A percentile compares a stretch with the other conserved stretches of the same genome.
These are phyloP conservation scores for Penicillium concentricum DNA, from an alignment of 2,329 filamentous ascomycete genomes.

Conservation along the genomic window DNA sequence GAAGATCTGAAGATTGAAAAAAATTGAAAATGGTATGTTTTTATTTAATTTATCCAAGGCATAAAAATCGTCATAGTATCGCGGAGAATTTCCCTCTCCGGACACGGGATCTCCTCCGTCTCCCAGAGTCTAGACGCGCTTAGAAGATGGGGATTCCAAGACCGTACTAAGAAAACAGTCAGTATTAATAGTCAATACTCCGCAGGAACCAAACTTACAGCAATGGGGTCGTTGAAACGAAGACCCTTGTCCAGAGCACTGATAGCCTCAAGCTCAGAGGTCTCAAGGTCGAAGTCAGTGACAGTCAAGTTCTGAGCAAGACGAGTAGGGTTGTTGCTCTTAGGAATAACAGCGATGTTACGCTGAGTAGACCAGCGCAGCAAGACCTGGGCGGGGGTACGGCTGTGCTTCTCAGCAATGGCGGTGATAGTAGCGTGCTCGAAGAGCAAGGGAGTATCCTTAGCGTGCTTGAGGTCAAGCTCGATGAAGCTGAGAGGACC, in stretches of 20 bases:
- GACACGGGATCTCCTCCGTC: constrained; percentile 8
- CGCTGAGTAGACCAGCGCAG: constrained; percentile 86
- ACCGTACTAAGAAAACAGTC: constrained; percentile 45
- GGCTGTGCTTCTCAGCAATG: constrained; percentile 68
- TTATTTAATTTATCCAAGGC: constrained; percentile 8
- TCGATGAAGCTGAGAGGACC: constrained; percentile 77
- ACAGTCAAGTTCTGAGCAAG: constrained; percentile 54
- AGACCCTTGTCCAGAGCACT: constrained; percentile 63
- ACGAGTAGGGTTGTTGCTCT: constrained; percentile 60
- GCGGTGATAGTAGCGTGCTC: constrained; percentile 64
- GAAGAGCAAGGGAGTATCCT: constrained; percentile 67
- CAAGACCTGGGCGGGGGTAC: constrained; percentile 76
- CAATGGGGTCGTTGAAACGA: constrained; percentile 74
- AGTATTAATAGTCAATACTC: background rate
- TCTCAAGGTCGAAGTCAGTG: constrained; percentile 63
- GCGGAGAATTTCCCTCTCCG: background rate
- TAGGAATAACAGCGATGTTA: constrained; percentile 77
- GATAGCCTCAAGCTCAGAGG: constrained; percentile 67
- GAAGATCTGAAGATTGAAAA: background rate
- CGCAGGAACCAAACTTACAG: constrained; percentile 52
- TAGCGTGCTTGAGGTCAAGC: constrained; percentile 68
- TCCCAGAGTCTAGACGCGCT: constrained; percentile 5
- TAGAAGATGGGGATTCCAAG: constrained; percentile 55
- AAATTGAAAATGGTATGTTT: background rate
- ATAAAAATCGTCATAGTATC: constrained; percentile 7